Base-by-base conservation (phyloP, 148 eudicot species). In the Polygonum maritimum region DNA sequence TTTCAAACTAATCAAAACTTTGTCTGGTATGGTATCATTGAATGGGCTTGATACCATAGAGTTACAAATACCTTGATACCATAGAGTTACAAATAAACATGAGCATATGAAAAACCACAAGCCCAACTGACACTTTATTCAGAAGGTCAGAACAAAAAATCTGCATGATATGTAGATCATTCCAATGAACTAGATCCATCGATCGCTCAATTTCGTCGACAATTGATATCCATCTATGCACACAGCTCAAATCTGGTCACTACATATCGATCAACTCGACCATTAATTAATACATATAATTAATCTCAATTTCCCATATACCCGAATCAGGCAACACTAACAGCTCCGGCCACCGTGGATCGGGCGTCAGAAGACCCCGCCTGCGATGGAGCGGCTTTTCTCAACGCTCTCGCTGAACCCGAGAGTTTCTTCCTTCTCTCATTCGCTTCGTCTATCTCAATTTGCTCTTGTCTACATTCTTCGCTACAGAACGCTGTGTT, bases 401-500 rank as follows among this genome's bases (percentile, higher is more conserved):
- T 60, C 58, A n/a, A 1, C 5, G 58, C 22, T 26, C 67, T 60
- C 15, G 12, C 67, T 3, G 49, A 48, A 48, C 8, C 49, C 58
- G 22, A 54, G 58, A 54, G 13, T 12, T 60, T 85, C 80, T 80
- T 36, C 1, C 33, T 88, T 76, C 77, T 86, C 80, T 82, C 87
- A 49, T 78, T 81, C 0, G 84, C 80, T 69, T 84, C 88, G 69
- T 88, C 91, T 0, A 40, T 79, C 76, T 85, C 88, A 47, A 88
- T 85, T 57, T 88, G 90, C 39, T 83, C 80, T 73, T 84, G 82
- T n/a, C 88, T 85, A 70, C 90, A 88, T 69, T 85, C 88, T 74
- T 82, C 83, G 58, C 88, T 83, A 71, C 91, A 88, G 79, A 88
- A 88, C 63, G 91, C 88, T 7, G 84, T 82, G 72, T 88, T 81